Conservation (phyloP, 1,284 basidiomycete species). For the Naganishia sp. region DNA sequence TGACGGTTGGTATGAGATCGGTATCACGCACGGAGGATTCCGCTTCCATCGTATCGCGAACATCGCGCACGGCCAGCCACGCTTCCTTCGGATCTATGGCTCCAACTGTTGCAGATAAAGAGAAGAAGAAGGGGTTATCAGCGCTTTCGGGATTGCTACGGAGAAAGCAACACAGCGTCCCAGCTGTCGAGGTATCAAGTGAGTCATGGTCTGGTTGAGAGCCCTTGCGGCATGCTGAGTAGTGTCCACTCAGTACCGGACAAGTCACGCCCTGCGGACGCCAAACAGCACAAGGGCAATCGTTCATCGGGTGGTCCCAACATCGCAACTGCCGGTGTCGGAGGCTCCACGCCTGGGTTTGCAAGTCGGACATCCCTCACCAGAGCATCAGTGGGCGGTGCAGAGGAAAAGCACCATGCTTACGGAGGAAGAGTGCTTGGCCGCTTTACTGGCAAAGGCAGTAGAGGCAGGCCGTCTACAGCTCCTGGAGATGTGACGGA, state of each 20-base stretch:
- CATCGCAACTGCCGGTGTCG: neutral
- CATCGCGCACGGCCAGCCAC: conserved; percentile 14
- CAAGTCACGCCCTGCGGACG: neutral
- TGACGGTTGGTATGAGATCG: conserved; percentile 1
- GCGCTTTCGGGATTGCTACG: conserved; percentile 29
- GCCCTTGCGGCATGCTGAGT: neutral
- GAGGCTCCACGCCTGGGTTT: neutral
- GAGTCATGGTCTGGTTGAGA: neutral
- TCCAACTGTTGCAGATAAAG: conserved; percentile 1
- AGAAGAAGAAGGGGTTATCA: conserved; percentile 32
- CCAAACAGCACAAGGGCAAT: conserved; percentile 1
- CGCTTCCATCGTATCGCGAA: neutral
- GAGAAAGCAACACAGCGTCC: conserved; percentile 19
- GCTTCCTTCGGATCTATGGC: conserved; percentile 9
- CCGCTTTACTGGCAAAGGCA: conserved; percentile 23
- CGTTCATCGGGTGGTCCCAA: conserved; percentile 15
- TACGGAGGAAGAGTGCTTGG: conserved; percentile 19
- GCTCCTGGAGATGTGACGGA: conserved; percentile 14
- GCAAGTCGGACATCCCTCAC: conserved; percentile 3
- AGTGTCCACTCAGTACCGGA: neutral
- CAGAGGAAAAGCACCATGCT: conserved; percentile 14
- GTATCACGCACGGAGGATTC: neutral
- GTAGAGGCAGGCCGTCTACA: conserved; percentile 21
- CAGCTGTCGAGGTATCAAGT: neutral
- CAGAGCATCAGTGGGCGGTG: conserved; percentile 10